These are phyloP conservation scores for Lactuca sativa DNA, from an alignment of 129 eudicot species.

Conservation along the genomic window DNA sequence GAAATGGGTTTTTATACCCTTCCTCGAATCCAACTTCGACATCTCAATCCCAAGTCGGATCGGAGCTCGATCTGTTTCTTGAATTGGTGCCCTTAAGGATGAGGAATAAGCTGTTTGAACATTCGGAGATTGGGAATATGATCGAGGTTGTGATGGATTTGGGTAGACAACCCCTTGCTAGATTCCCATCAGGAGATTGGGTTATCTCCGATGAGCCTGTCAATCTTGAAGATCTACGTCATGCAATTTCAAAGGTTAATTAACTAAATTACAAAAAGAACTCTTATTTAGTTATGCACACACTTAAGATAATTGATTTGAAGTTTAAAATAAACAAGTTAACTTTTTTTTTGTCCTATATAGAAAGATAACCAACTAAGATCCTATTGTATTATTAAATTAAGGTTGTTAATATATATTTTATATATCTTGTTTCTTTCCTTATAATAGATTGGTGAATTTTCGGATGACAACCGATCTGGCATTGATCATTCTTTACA, in stretches of 20 bases:
- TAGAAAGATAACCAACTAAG: background rate
- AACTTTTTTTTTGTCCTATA: constrained; percentile 17
- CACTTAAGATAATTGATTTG: background rate
- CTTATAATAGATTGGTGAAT: constrained; percentile 90
- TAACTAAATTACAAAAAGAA: background rate
- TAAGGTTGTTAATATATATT: background rate
- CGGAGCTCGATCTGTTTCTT: constrained; percentile 78
- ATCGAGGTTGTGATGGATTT: constrained; percentile 98
- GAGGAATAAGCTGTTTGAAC: constrained; percentile 66
- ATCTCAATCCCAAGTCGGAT: constrained; percentile 47
- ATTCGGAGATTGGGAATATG: constrained; percentile 64
- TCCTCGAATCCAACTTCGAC: constrained; percentile 44
- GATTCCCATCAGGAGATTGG: constrained; percentile 98
- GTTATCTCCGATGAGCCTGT: constrained; percentile 70
- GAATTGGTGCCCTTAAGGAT: constrained; percentile 82
- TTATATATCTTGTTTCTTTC: constrained; percentile 14
- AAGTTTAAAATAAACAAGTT: background rate
- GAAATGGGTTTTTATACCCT: constrained; percentile 60
- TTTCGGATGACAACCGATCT: constrained; percentile 94
- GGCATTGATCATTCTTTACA: constrained; percentile 90
- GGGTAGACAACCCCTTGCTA: constrained; percentile 88
- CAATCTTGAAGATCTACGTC: constrained; percentile 61
- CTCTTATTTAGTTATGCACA: background rate
- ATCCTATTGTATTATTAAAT: background rate
- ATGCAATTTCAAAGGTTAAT: constrained; percentile 83